Base-by-base conservation (phyloP, 2,329 filamentous ascomycete species). In the Nothophoma quercina region DNA sequence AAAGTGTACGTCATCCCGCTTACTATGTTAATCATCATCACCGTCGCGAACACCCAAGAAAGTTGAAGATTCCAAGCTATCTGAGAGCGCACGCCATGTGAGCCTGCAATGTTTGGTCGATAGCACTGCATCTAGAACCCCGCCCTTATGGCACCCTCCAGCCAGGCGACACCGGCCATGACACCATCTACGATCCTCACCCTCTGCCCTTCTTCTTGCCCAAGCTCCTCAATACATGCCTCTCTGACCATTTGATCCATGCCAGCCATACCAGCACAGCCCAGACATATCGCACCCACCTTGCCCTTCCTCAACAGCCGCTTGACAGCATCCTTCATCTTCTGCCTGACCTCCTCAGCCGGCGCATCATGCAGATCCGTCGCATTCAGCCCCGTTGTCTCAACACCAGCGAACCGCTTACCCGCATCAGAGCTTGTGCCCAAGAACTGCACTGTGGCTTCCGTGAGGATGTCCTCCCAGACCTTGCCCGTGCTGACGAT, bases 241-340 rank as follows among this genome's bases (percentile, higher is more conserved):
- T 83, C 81, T 26, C 88, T 82, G 30, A 97, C 91, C 52, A 88
- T 88, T 32, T 85, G 80, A 63, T 95, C 89, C 75, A 97, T 82
- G 0, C 92, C 93, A 1, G 88, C 87, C 93, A 97, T 96, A 0
- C 92, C 93, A 2, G 90, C 93, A 71, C 93, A 97, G 0, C 93
- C 93, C 78, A 97, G 83, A 66, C 91, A 89, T 7, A 97, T 84
- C 19, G 87, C 89, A 4, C 80, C 78, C 0, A 93, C 83, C 3
- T 79, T 77, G 0, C 81, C 76, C 10, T 78, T 79, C 7, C 69
- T 71, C 22, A 96, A 74, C 21, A 96, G 76, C 42, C 81, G 78
- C 70, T 81, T 84, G 0, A 90, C 89, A 0, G 92, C 91, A 13
- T 85, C 81, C 60, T 81, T 86, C 69, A 97, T 85, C 65, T 85